These are phyloP conservation scores for Aspergillus baeticus DNA, from an alignment of 495 filamentous ascomycete species.

Conservation along the genomic window DNA sequence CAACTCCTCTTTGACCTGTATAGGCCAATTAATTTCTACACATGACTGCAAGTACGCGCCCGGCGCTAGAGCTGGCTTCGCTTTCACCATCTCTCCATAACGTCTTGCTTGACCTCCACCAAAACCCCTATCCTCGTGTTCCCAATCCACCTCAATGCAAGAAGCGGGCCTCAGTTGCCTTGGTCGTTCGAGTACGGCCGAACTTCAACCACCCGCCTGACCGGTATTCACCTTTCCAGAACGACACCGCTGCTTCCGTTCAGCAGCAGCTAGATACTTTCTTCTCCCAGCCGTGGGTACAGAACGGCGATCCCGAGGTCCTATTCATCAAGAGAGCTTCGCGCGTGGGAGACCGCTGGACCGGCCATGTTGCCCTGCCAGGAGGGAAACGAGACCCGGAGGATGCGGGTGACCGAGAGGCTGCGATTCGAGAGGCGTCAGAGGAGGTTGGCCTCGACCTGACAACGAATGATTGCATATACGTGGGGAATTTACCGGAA, in stretches of 20 bases:
- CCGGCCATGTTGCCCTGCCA: conserved; percentile 71
- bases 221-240: conserved; percentile 20
- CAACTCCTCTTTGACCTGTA: not conserved
- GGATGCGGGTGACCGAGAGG: conserved; percentile 62
- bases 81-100: conserved; percentile 34
- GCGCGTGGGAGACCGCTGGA: conserved; percentile 72
- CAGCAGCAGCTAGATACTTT: conserved; percentile 54
- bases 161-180: conserved; percentile 70
- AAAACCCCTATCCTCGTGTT: conserved; percentile 60
- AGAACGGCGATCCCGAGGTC: conserved; percentile 70
- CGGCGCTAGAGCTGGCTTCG: conserved; percentile 1
- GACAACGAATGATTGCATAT: conserved; percentile 51
- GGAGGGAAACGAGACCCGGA: conserved; percentile 70
- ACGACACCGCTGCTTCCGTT: conserved; percentile 30
- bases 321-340: conserved; percentile 77
- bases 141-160: conserved; percentile 60
- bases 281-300: conserved; percentile 70
- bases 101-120: conserved; percentile 50
- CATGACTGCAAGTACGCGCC: not conserved
- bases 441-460: conserved; percentile 75
- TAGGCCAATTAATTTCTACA: not conserved
- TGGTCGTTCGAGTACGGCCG: conserved; percentile 68
- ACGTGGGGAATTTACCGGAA: conserved; percentile 69
- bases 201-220: conserved; percentile 56
- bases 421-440: conserved; percentile 65